Evolutionary conservation across 2,329 filamentous ascomycete species (phyloP), one percentile per base, ranked within the genome.

Genomic region (Camptophora hylomeconis): DNA sequence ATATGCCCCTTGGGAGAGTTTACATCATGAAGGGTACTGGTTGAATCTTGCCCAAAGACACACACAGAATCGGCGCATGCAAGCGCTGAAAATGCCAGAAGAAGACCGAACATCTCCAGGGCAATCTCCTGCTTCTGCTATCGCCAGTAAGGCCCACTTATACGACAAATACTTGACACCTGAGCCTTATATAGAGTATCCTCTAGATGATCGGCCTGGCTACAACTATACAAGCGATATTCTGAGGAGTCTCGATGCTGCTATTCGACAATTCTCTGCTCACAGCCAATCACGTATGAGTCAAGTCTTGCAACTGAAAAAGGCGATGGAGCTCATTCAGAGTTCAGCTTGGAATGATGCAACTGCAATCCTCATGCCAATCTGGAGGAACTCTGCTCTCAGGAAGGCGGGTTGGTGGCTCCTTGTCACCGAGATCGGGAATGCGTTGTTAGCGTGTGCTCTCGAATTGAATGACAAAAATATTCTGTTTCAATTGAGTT

Each of bases 1-100:
- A 21, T 37, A 68, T n/a, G 54, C 53, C 5, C 69, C 72, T 0
- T 75, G 69, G 64, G 61, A 73, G 36, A 48, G 65, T 9, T 53
- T 75, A 9, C 71, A 75, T 36, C 72, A 75, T 45, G 54, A 71
- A 33, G 72, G 71, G 2, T 76, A 75, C 47, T 76, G 70, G 70
- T 50, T 68, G 24, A 56, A 63, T 34, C 52, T 67, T 11, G 59
- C 69, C 5, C 62, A 63, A 8, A 63, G 61, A 27, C 61, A 69
- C 42, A 57, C 66, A 6, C 56, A 59, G 40, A 45, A 49, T 25
- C 61, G 72, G 13, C 63, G 64, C 36, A 41, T 51, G 9, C 53
- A 66, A 24, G 69, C 70, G 4, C 46, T 62, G 26, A 57, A 67
- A 14, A 70, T 75, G 23, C 67, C 71, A 12, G 60, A 65, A 26